A percentile compares a stretch with the other conserved stretches of the same genome.
phyloP scores from a whole-genome alignment of 805 yeast genomes.

The Candida vaughaniae region DNA sequence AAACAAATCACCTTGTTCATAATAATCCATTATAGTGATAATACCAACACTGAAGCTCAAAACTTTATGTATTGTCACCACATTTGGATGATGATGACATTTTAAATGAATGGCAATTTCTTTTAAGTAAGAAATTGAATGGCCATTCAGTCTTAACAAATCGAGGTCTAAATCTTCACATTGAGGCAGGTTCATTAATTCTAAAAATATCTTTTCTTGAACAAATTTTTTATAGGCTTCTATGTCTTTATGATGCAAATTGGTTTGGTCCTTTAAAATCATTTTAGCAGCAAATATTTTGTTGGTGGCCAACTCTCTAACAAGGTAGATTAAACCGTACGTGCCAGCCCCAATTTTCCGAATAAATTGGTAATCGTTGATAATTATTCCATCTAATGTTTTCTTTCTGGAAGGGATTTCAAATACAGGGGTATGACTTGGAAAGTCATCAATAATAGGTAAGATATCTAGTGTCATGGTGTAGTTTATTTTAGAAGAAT shows the following conservation, averaged over 20 bases:
- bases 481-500: background rate
- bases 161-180: constrained; percentile 23
- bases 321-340: constrained; percentile 76
- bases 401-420: constrained; percentile 1
- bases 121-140: constrained; percentile 40
- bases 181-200: constrained; percentile 14
- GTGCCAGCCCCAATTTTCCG: constrained; percentile 79
- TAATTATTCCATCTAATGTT: constrained; percentile 3
- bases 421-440: constrained; percentile 7
- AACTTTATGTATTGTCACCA: constrained; percentile 73
- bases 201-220: constrained; percentile 22
- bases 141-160: constrained; percentile 24
- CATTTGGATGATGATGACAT: constrained; percentile 77
- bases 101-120: constrained; percentile 74
- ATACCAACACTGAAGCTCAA: constrained; percentile 57
- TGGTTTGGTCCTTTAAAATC: constrained; percentile 49
- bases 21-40: constrained; percentile 83
- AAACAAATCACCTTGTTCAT: constrained; percentile 82
- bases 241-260: constrained; percentile 25
- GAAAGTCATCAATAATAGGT: constrained; percentile 13
- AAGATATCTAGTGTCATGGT: constrained; percentile 14
- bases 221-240: constrained; percentile 28
- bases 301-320: constrained; percentile 52
- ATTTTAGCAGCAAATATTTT: constrained; percentile 69
- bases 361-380: constrained; percentile 37